Evolutionary conservation across 2,329 filamentous ascomycete genomes (phyloP).

Genomic region (Lecanicillium sp.): DNA sequence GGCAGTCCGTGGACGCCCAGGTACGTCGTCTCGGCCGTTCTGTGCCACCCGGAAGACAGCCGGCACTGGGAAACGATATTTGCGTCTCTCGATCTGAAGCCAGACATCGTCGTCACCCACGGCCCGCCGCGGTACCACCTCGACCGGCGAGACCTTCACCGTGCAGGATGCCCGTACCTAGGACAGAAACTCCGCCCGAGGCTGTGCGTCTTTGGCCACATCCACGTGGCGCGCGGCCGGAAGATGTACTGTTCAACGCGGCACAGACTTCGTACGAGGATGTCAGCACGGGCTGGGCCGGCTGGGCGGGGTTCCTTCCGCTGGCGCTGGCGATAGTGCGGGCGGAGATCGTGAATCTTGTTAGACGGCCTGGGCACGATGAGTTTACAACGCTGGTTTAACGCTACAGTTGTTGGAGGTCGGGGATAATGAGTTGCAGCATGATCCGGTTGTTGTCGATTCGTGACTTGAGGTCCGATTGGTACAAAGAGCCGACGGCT

Average conservation of each 20-base stretch:
- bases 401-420: conserved; percentile 17
- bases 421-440: background rate
- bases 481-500: no score
- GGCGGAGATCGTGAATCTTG: background rate
- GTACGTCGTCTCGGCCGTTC: conserved; percentile 21
- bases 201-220: conserved; percentile 22
- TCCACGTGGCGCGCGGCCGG: conserved; percentile 20
- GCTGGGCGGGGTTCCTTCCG: conserved; percentile 17
- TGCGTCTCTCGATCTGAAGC: background rate
- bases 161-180: conserved; percentile 19
- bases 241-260: conserved; percentile 18
- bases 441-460: background rate
- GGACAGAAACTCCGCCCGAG: conserved; percentile 18
- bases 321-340: conserved; percentile 17
- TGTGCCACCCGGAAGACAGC: conserved; percentile 17
- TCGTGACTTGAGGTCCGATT: no score
- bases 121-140: conserved; percentile 21
- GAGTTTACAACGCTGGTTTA: conserved; percentile 17
- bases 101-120: conserved; percentile 21
- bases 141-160: conserved; percentile 20
- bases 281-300: conserved; percentile 18
- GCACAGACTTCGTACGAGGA: conserved; percentile 18
- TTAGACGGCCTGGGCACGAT: background rate
- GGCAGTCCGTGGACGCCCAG: conserved; percentile 21
- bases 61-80: conserved; percentile 15